Conservation (phyloP, 495 filamentous ascomycete species). For the Entonaema liquescens region DNA sequence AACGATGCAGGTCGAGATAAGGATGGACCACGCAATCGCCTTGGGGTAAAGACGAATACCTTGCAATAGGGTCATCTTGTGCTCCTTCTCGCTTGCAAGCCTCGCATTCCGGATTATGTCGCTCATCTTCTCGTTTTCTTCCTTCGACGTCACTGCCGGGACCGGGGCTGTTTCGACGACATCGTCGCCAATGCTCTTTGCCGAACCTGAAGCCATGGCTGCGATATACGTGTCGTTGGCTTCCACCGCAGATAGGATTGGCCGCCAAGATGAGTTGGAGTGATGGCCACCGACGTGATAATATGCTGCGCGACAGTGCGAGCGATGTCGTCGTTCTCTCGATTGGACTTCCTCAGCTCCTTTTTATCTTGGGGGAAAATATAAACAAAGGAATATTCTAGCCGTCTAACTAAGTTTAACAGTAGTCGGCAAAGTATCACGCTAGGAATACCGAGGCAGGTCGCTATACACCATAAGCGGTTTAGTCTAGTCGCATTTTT, state of each 20-base stretch:
- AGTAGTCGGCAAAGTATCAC: conserved; percentile 5
- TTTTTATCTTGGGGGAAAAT: conserved; percentile 14
- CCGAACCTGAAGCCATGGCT: conserved; percentile 19
- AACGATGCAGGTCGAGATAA: conserved; percentile 68
- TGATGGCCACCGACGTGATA: not conserved
- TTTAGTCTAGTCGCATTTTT: conserved; percentile 31
- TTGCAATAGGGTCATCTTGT: conserved; percentile 62
- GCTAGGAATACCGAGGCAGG: conserved; percentile 24
- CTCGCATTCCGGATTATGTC: conserved; percentile 57
- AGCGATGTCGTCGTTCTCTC: not conserved
- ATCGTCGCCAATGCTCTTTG: conserved; percentile 24
- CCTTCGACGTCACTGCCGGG: conserved; percentile 31
- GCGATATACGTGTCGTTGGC: not conserved
- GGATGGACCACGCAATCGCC: conserved; percentile 66
- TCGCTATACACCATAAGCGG: conserved; percentile 32
- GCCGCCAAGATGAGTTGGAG: not conserved
- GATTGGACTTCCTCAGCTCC: not conserved
- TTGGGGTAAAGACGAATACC: conserved; percentile 64
- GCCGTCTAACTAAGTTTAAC: not conserved
- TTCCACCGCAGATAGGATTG: not conserved
- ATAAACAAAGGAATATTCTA: conserved; percentile 30
- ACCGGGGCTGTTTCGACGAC: conserved; percentile 16
- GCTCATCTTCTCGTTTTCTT: conserved; percentile 45
- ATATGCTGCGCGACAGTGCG: conserved; percentile 1
- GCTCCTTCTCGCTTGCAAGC: conserved; percentile 61